Evolutionary conservation across 495 filamentous ascomycete species (phyloP), one percentile per base, ranked within the genome.

Genomic region (Wilcoxina mikolae): DNA sequence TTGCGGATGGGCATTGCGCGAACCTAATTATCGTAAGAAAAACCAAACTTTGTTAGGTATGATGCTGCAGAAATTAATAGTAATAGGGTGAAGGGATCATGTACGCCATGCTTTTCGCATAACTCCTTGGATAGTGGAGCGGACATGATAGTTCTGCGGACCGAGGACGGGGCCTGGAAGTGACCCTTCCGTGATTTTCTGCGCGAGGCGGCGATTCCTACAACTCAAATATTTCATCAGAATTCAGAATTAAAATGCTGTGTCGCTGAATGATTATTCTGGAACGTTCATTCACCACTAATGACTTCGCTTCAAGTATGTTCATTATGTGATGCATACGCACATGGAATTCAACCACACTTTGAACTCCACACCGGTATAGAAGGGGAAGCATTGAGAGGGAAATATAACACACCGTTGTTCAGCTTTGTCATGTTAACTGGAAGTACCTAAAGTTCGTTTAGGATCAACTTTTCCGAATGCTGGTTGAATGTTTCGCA

Each of bases 131-230:
- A 85, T 56, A 98, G 79, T 55, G 85, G 84, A 49, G 91, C 91
- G 74, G 79, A 85, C 85, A 99, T 93, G 74, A 89, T 87, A 60
- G 82, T 76, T 65, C 91, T 84, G 70, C 93, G 89, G 67, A 85
- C 79, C 74, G 81, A 84, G 68, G 87, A 94, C 48, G 88, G 87
- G 57, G 91, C 91, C 58, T 72, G 72, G 82, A 94, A 96, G 78
- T 99, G 90, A 61, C 85, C 86, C 79, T 93, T 93, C 74, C 91
- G 85, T 71, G 85, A 86, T 84, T 99, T 99, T 71, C 89, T 79
- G 73, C 91, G 82, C 67, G 86, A 94, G 72, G 84, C 86, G 72
- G 79, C 73, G 69, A 87, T 68, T 50, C 72, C 83, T 85, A 22
- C 5, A 41, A n/a, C 23, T 12, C 10, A 29, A 50, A 50, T 31